A percentile compares a stretch with the other conserved stretches of the same genome.
Conservation (phyloP, 257 asterid species). For the Nicotiana attenuata region DNA sequence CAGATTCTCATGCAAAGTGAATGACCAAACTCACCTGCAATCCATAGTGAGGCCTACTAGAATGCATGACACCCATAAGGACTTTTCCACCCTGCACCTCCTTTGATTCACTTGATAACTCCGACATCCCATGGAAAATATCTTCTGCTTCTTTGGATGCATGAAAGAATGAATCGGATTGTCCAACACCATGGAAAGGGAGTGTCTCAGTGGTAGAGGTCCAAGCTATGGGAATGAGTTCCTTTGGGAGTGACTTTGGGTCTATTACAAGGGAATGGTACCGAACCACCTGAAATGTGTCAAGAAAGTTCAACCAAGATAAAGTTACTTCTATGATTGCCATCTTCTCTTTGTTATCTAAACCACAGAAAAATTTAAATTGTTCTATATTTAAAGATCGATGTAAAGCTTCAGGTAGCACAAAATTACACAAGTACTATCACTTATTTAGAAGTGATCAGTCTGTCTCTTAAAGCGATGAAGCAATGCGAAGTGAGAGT, state of each 20-base stretch:
- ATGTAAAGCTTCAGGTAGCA: neutral
- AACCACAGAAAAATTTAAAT: neutral
- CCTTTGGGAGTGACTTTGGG: conserved; percentile 73
- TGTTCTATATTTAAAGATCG: neutral
- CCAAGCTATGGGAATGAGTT: conserved; percentile 96
- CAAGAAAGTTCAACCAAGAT: neutral
- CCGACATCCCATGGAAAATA: conserved; percentile 24
- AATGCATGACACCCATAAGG: conserved; percentile 96
- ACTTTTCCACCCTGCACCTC: conserved; percentile 39
- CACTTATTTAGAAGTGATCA: neutral
- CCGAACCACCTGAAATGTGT: conserved; percentile 68
- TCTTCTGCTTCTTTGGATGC: conserved; percentile 37
- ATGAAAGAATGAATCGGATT: conserved; percentile 25
- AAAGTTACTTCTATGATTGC: neutral
- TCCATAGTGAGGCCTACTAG: conserved; percentile 86
- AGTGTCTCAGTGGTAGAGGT: conserved; percentile 53
- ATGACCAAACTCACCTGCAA: conserved; percentile 58
- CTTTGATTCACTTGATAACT: conserved; percentile 30
- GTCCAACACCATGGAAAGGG: conserved; percentile 46
- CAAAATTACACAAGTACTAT: neutral
- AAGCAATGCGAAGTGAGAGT: neutral
- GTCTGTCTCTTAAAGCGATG: neutral
- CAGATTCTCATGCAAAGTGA: neutral
- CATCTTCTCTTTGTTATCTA: conserved; percentile 1
- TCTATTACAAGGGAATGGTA: conserved; percentile 94